Percentiles rank a stretch among this genome's conserved stretches.
These are phyloP conservation scores for Hyaloscypha finlandica DNA, from an alignment of 495 filamentous ascomycete species.

Conservation along the genomic window DNA sequence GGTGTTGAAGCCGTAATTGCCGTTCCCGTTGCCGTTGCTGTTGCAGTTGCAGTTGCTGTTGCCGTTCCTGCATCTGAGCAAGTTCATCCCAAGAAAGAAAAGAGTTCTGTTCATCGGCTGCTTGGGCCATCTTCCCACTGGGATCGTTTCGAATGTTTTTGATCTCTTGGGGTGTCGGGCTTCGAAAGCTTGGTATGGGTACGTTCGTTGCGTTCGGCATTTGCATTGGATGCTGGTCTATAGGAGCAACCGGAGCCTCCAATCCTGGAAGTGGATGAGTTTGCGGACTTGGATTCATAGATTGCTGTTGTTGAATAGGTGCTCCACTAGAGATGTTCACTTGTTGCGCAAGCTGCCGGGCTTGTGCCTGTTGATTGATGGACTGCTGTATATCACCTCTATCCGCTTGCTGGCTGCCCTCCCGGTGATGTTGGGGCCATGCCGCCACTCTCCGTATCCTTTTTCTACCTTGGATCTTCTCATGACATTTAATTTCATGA, in stretches of 20 bases:
- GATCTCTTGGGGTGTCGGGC: conserved; percentile 48
- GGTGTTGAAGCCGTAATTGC: too few relatives aligned
- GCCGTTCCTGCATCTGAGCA: conserved; percentile 35
- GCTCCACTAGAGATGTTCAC: too few relatives aligned
- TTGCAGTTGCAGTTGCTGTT: conserved; percentile 36
- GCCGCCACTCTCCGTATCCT: conserved; percentile 14
- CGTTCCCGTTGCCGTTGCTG: too few relatives aligned
- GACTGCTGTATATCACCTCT: too few relatives aligned
- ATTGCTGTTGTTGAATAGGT: too few relatives aligned
- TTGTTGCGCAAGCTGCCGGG: too few relatives aligned
- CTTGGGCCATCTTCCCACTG: conserved; percentile 42
- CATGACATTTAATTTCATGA: conserved; percentile 18
- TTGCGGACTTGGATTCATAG: too few relatives aligned
- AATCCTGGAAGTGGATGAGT: conserved; percentile 35
- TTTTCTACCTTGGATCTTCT: conserved; percentile 4
- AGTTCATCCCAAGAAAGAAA: conserved; percentile 33
- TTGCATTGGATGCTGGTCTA: conserved; percentile 25
- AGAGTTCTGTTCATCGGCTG: conserved; percentile 60
- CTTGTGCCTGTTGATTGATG: too few relatives aligned
- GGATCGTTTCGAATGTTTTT: conserved; percentile 42
- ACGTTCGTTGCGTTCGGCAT: conserved; percentile 26
- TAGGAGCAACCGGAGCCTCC: conserved; percentile 32
- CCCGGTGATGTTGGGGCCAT: neutral
- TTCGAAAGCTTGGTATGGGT: conserved; percentile 34
- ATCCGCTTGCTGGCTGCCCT: too few relatives aligned